Evolutionary conservation across 2,329 filamentous ascomycete genomes (phyloP), one percentile per base, ranked within the genome.

Genomic region (Geosmithia flava): DNA sequence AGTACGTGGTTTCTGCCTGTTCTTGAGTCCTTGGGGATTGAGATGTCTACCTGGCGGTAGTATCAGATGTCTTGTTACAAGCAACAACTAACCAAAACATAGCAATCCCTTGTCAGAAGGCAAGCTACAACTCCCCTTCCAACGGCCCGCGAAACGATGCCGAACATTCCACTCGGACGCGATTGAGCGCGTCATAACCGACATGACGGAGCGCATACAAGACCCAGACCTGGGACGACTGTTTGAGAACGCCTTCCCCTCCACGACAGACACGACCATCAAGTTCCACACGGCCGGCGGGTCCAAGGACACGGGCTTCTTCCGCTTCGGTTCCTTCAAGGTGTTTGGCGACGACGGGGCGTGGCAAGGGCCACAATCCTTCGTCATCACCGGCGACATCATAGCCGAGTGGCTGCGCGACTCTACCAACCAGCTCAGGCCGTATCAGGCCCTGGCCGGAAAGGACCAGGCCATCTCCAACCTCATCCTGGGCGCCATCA

Each of bases 181-280:
- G 3, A 94, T 97, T 44, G 93, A 98, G 63, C 75, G 85, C 58
- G 85, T 96, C 47, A 96, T 98, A 52, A 64, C 80, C 29, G 81
- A 96, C 55, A 74, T 98, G 54, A 93, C 84, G 6, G 74, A 78
- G 27, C 83, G 80, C 47, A 85, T 98, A 68, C 75, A 82, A 50
- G 84, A 97, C 58, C 83, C 84, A 16, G 93, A 97, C 57, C 77
- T 98, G 13, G 91, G 91, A 3, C 81, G 90, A 23, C 72, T 98
- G 11, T 98, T 98, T 61, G 88, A 95, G 62, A 98, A 98, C 61
- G 83, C 91, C 2, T 97, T 94, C 54, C 91, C 91, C 4, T 95
- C 93, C 52, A 67, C 64, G 0, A 78, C 93, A 3, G 89, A 95
- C 59, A 95, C 89, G 0, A 95, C 89, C 0, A 79, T 95, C 53